Evolutionary conservation across 805 yeast genomes (phyloP).

Genomic region (Candida broadrunensis): DNA sequence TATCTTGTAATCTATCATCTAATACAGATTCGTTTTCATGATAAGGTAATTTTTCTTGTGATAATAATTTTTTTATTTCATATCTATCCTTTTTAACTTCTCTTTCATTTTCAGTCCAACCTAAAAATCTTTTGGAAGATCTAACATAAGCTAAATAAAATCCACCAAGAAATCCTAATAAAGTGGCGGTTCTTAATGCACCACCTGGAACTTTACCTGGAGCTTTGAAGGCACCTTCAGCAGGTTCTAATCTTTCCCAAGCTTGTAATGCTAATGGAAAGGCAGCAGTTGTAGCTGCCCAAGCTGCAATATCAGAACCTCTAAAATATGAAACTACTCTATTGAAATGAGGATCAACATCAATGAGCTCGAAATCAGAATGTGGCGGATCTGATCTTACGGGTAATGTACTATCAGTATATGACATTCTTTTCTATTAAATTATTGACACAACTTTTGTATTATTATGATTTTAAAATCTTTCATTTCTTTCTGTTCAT

Average conservation of each 20-base stretch:
- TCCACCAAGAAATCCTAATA: constrained; percentile 70
- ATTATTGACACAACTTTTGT: no score
- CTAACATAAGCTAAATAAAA: constrained; percentile 67
- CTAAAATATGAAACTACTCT: constrained; percentile 75
- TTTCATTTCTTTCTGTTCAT: constrained; percentile 5
- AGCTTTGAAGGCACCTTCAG: constrained; percentile 38
- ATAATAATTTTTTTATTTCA: constrained; percentile 65
- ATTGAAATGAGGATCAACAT: constrained; percentile 72
- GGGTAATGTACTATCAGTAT: constrained; percentile 36
- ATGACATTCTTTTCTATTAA: constrained; percentile 28
- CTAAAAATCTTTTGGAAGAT: constrained; percentile 73
- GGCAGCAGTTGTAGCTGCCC: constrained; percentile 41
- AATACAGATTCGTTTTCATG: constrained; percentile 54
- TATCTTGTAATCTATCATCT: constrained; percentile 67
- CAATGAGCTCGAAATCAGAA: constrained; percentile 54
- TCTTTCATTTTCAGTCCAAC: constrained; percentile 66
- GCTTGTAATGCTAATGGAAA: constrained; percentile 39
- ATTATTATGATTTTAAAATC: constrained; percentile 1
- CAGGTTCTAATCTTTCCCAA: constrained; percentile 44
- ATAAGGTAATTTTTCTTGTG: constrained; percentile 65
- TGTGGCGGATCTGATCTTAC: constrained; percentile 36
- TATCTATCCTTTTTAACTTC: constrained; percentile 73
- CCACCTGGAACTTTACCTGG: constrained; percentile 53
- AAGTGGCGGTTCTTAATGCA: constrained; percentile 55
- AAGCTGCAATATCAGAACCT: constrained; percentile 55